These are phyloP conservation scores for Rhinocladiella mackenziei DNA, from an alignment of 2,329 filamentous ascomycete species.

Conservation along the genomic window DNA sequence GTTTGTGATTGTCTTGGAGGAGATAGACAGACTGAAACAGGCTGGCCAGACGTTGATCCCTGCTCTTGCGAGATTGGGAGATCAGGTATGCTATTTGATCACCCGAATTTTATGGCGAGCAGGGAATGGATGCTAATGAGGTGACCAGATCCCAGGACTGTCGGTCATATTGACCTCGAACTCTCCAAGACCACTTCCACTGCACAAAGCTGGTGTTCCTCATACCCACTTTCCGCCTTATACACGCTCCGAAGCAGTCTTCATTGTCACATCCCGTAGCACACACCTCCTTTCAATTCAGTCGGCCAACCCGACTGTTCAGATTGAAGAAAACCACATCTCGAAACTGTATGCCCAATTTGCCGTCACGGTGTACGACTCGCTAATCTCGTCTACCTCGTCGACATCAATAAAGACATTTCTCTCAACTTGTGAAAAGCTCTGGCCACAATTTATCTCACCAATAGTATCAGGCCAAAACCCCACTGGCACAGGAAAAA, in stretches of 20 bases:
- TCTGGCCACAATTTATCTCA: conserved; percentile 82
- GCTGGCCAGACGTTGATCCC: conserved; percentile 72
- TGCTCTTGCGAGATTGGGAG: conserved; percentile 74
- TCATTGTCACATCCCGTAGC: conserved; percentile 61
- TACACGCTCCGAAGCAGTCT: conserved; percentile 70
- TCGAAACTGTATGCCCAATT: conserved; percentile 59
- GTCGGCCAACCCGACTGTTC: conserved; percentile 16
- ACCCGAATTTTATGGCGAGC: conserved; percentile 13
- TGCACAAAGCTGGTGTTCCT: conserved; percentile 66
- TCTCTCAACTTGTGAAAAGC: conserved; percentile 61
- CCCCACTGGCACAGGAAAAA: conserved; percentile 38
- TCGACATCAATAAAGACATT: conserved; percentile 70
- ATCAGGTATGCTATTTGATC: conserved; percentile 38
- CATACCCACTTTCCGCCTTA: conserved; percentile 83
- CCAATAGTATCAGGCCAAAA: conserved; percentile 68
- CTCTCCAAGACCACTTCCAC: conserved; percentile 63
- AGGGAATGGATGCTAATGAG: conserved; percentile 5
- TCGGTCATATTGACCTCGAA: conserved; percentile 74
- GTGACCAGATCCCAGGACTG: conserved; percentile 67
- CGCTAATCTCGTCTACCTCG: conserved; percentile 73
- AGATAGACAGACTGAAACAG: conserved; percentile 79
- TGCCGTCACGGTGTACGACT: conserved; percentile 79
- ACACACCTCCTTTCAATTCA: neutral
- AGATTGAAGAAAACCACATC: conserved; percentile 17
- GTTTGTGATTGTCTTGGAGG: conserved; percentile 81